Percentiles rank a stretch among this genome's conserved stretches.
Evolutionary conservation across 1,139 yeast genomes (phyloP).

Genomic region (Zygoascus meyerae): DNA sequence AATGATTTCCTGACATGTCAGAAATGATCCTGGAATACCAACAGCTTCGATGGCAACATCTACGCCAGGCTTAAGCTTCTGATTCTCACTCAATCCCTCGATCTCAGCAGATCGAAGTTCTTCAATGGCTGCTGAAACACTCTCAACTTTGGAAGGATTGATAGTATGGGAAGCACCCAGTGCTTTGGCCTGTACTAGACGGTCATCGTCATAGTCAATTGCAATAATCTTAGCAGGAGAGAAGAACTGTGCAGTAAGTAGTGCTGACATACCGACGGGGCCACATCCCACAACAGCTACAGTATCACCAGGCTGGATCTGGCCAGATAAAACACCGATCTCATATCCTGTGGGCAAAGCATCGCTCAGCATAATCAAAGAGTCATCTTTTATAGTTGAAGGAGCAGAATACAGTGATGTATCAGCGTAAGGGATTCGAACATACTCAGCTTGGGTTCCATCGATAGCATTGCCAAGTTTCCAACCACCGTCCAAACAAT

Average conservation of each 20-base stretch:
- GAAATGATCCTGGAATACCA: conserved; percentile 43
- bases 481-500: conserved; percentile 44
- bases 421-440: conserved; percentile 41
- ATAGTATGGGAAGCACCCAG: conserved; percentile 40
- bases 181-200: conserved; percentile 38
- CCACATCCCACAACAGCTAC: conserved; percentile 49
- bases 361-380: conserved; percentile 41
- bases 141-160: conserved; percentile 34
- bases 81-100: conserved; percentile 17
- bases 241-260: conserved; percentile 37
- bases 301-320: conserved; percentile 37
- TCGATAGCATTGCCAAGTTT: conserved; percentile 38
- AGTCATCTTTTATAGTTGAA: conserved; percentile 33
- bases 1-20: conserved; percentile 41
- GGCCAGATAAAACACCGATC: conserved; percentile 40
- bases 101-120: conserved; percentile 24
- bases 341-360: conserved; percentile 45
- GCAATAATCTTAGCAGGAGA: conserved; percentile 38
- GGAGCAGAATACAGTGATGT: conserved; percentile 35
- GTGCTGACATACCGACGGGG: conserved; percentile 43
- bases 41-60: conserved; percentile 48
- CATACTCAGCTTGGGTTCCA: conserved; percentile 38
- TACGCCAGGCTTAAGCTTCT: conserved; percentile 36
- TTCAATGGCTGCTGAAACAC: conserved; percentile 30
- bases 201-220: conserved; percentile 41